These are phyloP conservation scores for Hanseniaspora jakobsenii DNA, from an alignment of 805 yeast species.

Conservation along the genomic window DNA sequence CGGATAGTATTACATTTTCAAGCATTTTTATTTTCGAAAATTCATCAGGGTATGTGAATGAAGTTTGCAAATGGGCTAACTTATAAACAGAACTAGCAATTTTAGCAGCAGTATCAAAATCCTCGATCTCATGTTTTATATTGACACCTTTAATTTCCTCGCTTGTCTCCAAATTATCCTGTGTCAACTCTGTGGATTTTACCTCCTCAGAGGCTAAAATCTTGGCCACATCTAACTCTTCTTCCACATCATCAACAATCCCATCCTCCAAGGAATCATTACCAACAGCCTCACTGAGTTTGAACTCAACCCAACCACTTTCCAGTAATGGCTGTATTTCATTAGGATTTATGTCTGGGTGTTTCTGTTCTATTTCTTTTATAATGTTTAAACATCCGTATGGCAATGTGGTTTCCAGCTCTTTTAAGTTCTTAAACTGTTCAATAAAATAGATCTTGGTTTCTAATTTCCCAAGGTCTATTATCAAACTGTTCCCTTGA, in stretches of 20 bases:
- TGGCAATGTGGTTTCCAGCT: conserved; percentile 9
- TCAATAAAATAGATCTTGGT: conserved; percentile 11
- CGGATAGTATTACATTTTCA: conserved; percentile 9
- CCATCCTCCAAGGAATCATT: background rate
- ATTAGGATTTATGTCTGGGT: background rate
- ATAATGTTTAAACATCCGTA: conserved; percentile 6
- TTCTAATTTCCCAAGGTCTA: conserved; percentile 9
- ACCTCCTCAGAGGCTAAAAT: conserved; percentile 10
- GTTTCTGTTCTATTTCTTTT: background rate
- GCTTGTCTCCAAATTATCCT: background rate
- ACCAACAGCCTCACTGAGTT: background rate
- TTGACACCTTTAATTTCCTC: conserved; percentile 2
- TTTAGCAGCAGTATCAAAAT: background rate
- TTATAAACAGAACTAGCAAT: background rate
- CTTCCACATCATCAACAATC: conserved; percentile 1
- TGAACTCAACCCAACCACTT: conserved; percentile 11
- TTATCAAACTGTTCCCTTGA: conserved; percentile 13
- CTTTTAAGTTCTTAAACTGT: conserved; percentile 6
- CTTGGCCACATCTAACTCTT: conserved; percentile 15
- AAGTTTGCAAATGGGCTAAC: conserved; percentile 1
- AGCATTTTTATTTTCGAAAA: conserved; percentile 7
- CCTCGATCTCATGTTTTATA: background rate
- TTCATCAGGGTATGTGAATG: background rate
- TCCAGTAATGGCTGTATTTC: conserved; percentile 1
- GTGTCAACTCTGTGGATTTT: background rate